Percentiles rank a stretch among this genome's conserved stretches.
Conservation (phyloP, 352 stramenopile species). For the Pseudoperonospora humuli region DNA sequence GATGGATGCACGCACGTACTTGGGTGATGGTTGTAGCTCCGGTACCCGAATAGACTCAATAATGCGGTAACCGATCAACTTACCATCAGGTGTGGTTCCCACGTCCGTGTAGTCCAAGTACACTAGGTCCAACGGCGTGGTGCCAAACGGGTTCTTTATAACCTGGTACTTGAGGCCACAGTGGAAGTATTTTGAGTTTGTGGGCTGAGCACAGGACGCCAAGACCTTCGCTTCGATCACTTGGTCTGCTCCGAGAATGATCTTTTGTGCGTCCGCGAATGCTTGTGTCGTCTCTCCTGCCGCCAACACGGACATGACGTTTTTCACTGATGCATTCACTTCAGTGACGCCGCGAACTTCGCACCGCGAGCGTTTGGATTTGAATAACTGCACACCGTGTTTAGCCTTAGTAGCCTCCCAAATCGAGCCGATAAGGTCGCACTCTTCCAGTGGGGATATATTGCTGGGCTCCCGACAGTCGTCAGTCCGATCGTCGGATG, state of each 20-base stretch:
- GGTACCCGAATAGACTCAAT: conserved; percentile 75
- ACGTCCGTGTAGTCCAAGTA: conserved; percentile 84
- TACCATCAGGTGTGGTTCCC: conserved; percentile 44
- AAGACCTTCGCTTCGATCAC: conserved; percentile 63
- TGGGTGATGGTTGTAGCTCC: conserved; percentile 38
- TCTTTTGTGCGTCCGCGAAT: conserved; percentile 55
- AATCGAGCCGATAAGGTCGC: conserved; percentile 22
- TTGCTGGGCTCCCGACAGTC: conserved; percentile 26
- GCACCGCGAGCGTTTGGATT: conserved; percentile 58
- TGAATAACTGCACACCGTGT: conserved; percentile 65
- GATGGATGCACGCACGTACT: conserved; percentile 66
- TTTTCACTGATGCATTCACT: conserved; percentile 75
- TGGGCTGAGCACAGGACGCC: conserved; percentile 48
- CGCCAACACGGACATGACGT: conserved; percentile 70
- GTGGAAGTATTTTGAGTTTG: conserved; percentile 61
- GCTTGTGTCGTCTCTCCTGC: conserved; percentile 42
- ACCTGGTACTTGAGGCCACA: conserved; percentile 78
- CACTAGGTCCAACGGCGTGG: conserved; percentile 57
- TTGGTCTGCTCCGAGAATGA: conserved; percentile 50
- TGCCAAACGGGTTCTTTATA: conserved; percentile 74
- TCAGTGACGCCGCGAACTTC: conserved; percentile 65
- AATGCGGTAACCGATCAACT: conserved; percentile 68
- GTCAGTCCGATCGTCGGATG: conserved; percentile 25
- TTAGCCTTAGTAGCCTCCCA: conserved; percentile 62
- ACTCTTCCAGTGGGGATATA: conserved; percentile 20